Percentiles rank a stretch among this genome's conserved stretches.
Conservation (phyloP, 2,329 filamentous ascomycete species). For the Diplodia corticola region DNA sequence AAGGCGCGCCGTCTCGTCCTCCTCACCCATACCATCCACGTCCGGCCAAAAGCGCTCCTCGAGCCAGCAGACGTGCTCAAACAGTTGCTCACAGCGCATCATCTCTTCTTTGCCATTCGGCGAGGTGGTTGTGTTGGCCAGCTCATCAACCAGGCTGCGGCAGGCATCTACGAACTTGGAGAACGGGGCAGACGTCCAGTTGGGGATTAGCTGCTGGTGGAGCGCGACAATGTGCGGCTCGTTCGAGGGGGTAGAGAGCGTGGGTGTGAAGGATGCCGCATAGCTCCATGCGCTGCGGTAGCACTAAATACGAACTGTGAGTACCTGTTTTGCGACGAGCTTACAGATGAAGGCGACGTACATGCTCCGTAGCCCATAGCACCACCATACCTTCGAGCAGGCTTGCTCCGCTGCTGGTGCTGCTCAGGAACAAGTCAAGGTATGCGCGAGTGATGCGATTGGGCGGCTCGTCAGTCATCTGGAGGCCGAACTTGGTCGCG, state of each 20-base stretch:
- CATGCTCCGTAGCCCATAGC: slow-evolving; percentile 75
- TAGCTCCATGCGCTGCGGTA: slow-evolving; percentile 52
- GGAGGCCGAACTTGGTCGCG: slow-evolving; percentile 60
- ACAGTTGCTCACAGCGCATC: slow-evolving; percentile 48
- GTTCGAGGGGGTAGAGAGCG: slow-evolving; percentile 39
- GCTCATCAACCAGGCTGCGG: slow-evolving; percentile 50
- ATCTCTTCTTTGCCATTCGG: slow-evolving; percentile 52
- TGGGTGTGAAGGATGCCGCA: slow-evolving; percentile 45
- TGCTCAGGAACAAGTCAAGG: slow-evolving; percentile 61
- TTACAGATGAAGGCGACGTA: slow-evolving; percentile 30
- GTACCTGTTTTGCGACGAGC: background rate
- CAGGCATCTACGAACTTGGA: slow-evolving; percentile 53
- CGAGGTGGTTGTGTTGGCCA: slow-evolving; percentile 49
- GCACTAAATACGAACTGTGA: slow-evolving; percentile 33
- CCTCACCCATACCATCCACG: slow-evolving; percentile 52
- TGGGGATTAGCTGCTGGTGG: slow-evolving; percentile 52
- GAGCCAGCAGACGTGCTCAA: slow-evolving; percentile 50
- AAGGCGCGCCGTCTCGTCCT: slow-evolving; percentile 35
- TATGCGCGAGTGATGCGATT: slow-evolving; percentile 55
- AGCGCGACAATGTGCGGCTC: slow-evolving; percentile 51
- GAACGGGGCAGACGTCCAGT: slow-evolving; percentile 53
- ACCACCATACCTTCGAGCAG: slow-evolving; percentile 69
- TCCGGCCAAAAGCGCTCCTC: slow-evolving; percentile 53
- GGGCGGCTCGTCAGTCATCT: slow-evolving; percentile 48
- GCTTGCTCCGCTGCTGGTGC: slow-evolving; percentile 51